Evolutionary conservation across 163 green algal genomes (phyloP).

Genomic region (Scenedesmus sp.): DNA sequence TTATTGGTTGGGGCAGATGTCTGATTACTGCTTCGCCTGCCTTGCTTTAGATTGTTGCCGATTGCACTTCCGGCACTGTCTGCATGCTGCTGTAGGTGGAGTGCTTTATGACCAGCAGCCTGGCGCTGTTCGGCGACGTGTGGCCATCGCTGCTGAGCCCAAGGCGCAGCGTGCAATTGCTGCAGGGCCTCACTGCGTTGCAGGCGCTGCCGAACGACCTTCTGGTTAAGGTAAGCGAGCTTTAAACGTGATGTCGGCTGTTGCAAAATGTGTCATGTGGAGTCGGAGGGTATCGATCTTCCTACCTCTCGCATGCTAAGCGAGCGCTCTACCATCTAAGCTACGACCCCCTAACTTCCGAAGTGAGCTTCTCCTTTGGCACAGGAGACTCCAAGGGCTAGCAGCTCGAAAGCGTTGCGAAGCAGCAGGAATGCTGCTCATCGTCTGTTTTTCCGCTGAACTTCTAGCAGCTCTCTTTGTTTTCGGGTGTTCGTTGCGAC

Average conservation of each 20-base stretch:
- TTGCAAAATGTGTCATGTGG: not conserved
- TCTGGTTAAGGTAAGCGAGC: conserved; percentile 11
- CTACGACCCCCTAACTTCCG: conserved; percentile 34
- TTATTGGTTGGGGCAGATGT: too few species aligned
- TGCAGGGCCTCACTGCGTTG: conserved; percentile 22
- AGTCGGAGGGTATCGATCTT: conserved; percentile 56
- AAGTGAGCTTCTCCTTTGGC: not conserved
- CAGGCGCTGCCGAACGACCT: not conserved
- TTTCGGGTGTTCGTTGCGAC: too few species aligned
- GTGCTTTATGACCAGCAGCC: not conserved
- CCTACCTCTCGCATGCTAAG: conserved; percentile 57
- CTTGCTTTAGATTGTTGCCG: too few species aligned
- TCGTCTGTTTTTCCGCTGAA: too few species aligned
- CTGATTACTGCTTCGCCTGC: too few species aligned
- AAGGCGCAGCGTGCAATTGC: not conserved
- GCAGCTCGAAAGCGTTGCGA: too few species aligned
- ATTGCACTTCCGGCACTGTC: not conserved
- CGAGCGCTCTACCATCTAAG: conserved; percentile 55
- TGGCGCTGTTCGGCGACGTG: conserved; percentile 24
- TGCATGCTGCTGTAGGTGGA: not conserved
- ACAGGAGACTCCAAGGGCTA: too few species aligned
- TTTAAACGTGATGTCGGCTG: too few species aligned
- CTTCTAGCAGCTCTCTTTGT: too few species aligned
- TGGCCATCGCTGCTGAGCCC: conserved; percentile 26
- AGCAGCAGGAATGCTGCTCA: too few species aligned